A percentile compares a stretch with the other conserved stretches of the same genome.
These are phyloP conservation scores for Smittium mucronatum DNA, from an alignment of 371 early-diverging fungal species.

Conservation along the genomic window DNA sequence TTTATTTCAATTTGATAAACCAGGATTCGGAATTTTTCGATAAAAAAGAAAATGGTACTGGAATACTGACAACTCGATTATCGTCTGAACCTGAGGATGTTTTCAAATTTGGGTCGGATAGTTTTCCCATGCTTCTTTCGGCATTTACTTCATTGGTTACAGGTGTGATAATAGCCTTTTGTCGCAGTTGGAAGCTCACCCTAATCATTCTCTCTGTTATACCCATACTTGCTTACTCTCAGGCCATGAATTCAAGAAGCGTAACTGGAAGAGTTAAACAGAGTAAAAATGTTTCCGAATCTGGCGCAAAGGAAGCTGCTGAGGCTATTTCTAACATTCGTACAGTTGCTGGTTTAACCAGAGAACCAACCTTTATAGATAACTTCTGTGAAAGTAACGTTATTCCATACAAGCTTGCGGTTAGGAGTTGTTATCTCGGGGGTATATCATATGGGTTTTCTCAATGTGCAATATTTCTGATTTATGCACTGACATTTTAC, in stretches of 20 bases:
- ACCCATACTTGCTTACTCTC: constrained; percentile 32
- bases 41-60: constrained; percentile 59
- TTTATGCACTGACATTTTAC: constrained; percentile 44
- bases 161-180: constrained; percentile 22
- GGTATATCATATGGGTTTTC: constrained; percentile 53
- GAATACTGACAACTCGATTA: constrained; percentile 67
- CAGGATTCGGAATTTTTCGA: constrained; percentile 86
- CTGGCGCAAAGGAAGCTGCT: constrained; percentile 31
- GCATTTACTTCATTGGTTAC: constrained; percentile 23
- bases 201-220: constrained; percentile 38
- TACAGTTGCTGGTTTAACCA: constrained; percentile 72
- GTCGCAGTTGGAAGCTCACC: constrained; percentile 16
- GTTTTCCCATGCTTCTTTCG: constrained; percentile 40
- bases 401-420: constrained; percentile 48
- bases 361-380: constrained; percentile 51
- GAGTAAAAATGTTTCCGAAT: constrained; percentile 22
- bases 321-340: constrained; percentile 80
- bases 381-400: constrained; percentile 44
- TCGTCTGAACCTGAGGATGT: too few species aligned
- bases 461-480: constrained; percentile 49
- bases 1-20: constrained; percentile 42
- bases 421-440: constrained; percentile 40
- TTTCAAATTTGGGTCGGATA: constrained; percentile 47
- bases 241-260: constrained; percentile 16
- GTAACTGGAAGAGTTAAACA: not conserved